These are phyloP conservation scores for Pyrenophora tritici-repentis DNA, from an alignment of 2,329 filamentous ascomycete genomes.

Conservation along the genomic window DNA sequence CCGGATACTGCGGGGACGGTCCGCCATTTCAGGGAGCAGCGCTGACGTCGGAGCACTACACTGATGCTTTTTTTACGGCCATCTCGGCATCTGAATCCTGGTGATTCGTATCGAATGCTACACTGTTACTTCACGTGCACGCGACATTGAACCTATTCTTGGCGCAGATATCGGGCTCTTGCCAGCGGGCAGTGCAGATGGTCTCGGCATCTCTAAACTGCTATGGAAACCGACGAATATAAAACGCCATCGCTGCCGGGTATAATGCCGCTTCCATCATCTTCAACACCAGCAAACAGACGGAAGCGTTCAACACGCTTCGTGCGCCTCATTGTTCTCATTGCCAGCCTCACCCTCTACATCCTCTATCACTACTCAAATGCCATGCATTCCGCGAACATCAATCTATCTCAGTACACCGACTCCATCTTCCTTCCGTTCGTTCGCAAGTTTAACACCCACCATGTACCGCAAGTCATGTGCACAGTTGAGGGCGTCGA, in stretches of 20 bases:
- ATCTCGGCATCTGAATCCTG: constrained; percentile 1
- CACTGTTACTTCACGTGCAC: not conserved
- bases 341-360: constrained; percentile 14
- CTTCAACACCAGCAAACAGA: constrained; percentile 21
- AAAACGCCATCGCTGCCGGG: constrained; percentile 12
- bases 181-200: constrained; percentile 16
- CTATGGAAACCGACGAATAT: constrained; percentile 25
- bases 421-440: constrained; percentile 43
- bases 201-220: constrained; percentile 22
- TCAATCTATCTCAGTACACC: constrained; percentile 22
- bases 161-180: constrained; percentile 8
- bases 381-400: constrained; percentile 17
- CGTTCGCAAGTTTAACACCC: constrained; percentile 32
- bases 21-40: constrained; percentile 16
- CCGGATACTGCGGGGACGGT: constrained; percentile 17
- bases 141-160: constrained; percentile 21
- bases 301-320: constrained; percentile 31
- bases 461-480: constrained; percentile 33
- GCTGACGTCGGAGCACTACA: constrained; percentile 11
- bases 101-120: constrained; percentile 2
- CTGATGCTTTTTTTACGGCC: constrained; percentile 1
- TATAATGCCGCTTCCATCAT: constrained; percentile 1
- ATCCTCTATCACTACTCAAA: constrained; percentile 3
- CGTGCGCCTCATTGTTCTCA: constrained; percentile 12
- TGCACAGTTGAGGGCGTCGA: constrained; percentile 35